These are phyloP conservation scores for Ganoderma multipileum DNA, from an alignment of 1,284 basidiomycete species.

Conservation along the genomic window DNA sequence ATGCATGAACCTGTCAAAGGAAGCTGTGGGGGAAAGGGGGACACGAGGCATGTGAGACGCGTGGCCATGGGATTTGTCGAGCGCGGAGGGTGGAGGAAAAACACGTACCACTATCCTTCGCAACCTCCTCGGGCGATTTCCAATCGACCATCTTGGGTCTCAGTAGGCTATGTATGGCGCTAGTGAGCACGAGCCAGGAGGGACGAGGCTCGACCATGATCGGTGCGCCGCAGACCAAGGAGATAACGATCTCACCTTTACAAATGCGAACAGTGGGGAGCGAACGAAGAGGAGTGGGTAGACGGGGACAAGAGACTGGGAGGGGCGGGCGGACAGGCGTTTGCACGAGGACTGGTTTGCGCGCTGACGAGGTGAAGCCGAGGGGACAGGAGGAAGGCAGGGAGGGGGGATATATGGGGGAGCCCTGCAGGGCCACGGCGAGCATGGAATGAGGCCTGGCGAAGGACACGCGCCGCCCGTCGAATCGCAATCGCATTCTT, in stretches of 20 bases:
- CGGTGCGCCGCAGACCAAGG: neutral
- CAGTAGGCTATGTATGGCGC: neutral
- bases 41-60: constrained; percentile 11
- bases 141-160: constrained; percentile 39
- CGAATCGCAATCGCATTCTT: neutral
- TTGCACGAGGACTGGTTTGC: neutral
- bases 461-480: neutral
- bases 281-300: too few relatives aligned
- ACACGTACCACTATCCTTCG: constrained; percentile 57
- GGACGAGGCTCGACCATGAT: neutral
- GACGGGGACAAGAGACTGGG: neutral
- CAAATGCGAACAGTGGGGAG: neutral
- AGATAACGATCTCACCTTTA: neutral
- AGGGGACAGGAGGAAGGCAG: constrained; percentile 15
- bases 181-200: neutral
- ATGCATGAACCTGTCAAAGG: constrained; percentile 73
- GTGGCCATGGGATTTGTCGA: neutral
- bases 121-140: constrained; percentile 58
- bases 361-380: constrained; percentile 13
- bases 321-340: neutral
- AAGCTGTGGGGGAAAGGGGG: constrained; percentile 44
- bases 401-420: constrained; percentile 26
- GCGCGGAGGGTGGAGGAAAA: neutral
- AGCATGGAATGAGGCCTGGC: neutral
- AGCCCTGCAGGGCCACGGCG: neutral